A percentile compares a stretch with the other conserved stretches of the same genome.
Evolutionary conservation across 208 protist genomes (phyloP).

Genomic region (Plasmodiophora brassicae): DNA sequence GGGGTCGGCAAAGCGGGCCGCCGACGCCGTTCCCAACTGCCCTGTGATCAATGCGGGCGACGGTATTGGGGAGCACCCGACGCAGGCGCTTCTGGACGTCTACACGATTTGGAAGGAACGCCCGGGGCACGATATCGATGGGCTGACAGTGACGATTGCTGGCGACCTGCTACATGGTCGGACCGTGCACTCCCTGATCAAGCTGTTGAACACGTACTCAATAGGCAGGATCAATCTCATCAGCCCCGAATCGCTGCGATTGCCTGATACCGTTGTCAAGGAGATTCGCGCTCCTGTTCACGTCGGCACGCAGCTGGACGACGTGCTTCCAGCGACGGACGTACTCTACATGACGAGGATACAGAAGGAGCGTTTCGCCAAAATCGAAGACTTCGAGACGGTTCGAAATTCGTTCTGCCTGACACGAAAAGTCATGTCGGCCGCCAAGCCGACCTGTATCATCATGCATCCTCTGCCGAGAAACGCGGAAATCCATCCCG

Average conservation of each 20-base stretch:
- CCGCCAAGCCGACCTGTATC: conserved; percentile 71
- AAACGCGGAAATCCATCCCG: conserved; percentile 86
- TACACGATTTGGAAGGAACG: conserved; percentile 90
- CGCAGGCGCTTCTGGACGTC: conserved; percentile 92
- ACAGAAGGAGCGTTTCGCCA: conserved; percentile 90
- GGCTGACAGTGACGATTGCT: conserved; percentile 79
- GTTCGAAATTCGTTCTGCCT: conserved; percentile 68
- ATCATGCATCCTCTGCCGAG: conserved; percentile 95
- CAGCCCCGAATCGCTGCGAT: conserved; percentile 69
- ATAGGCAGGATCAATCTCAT: conserved; percentile 78
- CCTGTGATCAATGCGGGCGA: conserved; percentile 69
- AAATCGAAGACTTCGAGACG: conserved; percentile 67
- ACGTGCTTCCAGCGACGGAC: conserved; percentile 63
- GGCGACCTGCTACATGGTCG: conserved; percentile 94
- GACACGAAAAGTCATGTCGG: neutral
- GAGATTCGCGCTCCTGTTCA: neutral
- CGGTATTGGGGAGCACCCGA: conserved; percentile 92
- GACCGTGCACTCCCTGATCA: conserved; percentile 88
- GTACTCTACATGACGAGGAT: conserved; percentile 92
- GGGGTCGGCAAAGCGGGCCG: neutral
- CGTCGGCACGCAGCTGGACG: neutral
- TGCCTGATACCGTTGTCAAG: neutral
- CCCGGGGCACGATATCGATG: conserved; percentile 79
- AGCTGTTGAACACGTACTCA: conserved; percentile 78
- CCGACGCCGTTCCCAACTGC: neutral